Percentiles rank a stretch among this genome's conserved stretches.
Conservation (phyloP, 176 grass and related monocot species). For the Ensete glaucum region DNA sequence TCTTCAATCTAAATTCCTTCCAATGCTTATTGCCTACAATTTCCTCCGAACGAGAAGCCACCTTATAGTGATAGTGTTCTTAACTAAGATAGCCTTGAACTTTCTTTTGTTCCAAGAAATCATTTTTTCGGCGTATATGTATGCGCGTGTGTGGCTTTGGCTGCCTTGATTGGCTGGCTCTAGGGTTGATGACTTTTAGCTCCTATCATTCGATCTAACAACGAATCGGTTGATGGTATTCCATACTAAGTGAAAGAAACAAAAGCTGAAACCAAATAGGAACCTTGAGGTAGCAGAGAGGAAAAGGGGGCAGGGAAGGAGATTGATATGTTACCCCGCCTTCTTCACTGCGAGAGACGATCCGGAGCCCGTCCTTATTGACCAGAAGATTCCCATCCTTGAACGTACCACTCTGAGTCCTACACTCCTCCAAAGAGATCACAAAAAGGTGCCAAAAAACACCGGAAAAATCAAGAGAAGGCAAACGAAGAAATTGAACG, state of each 20-base stretch:
- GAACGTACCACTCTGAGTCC: slow-evolving; percentile 96
- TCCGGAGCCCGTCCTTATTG: slow-evolving; percentile 92
- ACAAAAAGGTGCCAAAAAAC: background rate
- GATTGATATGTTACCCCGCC: slow-evolving; percentile 47
- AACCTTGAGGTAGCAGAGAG: background rate
- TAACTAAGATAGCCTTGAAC: too few relatives aligned
- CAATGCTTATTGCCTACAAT: background rate
- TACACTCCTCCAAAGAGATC: slow-evolving; percentile 15
- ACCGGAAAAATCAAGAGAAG: background rate
- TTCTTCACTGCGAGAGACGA: slow-evolving; percentile 74
- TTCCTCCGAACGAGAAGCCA: background rate
- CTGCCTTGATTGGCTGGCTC: too few relatives aligned
- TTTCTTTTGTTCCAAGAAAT: too few relatives aligned
- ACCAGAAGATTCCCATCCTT: slow-evolving; percentile 92
- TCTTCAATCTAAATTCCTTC: background rate
- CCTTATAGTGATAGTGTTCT: too few relatives aligned
- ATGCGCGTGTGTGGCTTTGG: too few relatives aligned
- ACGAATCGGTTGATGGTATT: background rate
- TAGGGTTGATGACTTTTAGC: background rate
- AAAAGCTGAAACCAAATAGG: background rate
- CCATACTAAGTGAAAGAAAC: background rate
- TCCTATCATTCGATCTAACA: background rate
- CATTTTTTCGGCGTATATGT: too few relatives aligned
- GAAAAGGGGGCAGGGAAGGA: background rate
- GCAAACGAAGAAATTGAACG: slow-evolving; percentile 11